Conservation (phyloP, 2,329 filamentous ascomycete species). For the Akanthomyces muscarius region DNA sequence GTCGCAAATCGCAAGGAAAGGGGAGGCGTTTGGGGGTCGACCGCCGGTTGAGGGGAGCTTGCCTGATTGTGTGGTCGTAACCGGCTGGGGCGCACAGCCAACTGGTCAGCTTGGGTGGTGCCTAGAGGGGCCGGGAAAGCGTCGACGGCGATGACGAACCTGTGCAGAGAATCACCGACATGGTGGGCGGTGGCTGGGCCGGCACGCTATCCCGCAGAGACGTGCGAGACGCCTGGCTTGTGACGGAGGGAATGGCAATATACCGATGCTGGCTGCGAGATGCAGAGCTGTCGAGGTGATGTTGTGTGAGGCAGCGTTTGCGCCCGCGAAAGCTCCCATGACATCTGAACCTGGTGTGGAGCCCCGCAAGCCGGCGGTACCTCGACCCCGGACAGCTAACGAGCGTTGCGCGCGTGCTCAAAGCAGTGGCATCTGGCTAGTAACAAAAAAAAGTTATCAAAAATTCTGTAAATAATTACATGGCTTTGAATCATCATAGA, state of each 20-base stretch:
- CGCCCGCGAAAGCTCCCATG: background rate
- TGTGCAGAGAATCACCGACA: conserved; percentile 62
- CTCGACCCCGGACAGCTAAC: background rate
- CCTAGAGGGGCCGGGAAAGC: conserved; percentile 21
- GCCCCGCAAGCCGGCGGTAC: background rate
- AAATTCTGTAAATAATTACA: background rate
- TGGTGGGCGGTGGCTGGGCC: conserved; percentile 26
- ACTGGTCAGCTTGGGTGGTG: conserved; percentile 3
- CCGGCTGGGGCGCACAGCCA: conserved; percentile 40
- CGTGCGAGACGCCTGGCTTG: background rate
- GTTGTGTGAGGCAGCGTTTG: conserved; percentile 7
- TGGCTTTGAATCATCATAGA: too few relatives aligned
- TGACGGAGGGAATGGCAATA: background rate
- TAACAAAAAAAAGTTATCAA: background rate
- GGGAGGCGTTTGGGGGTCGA: background rate
- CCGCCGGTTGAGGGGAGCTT: background rate
- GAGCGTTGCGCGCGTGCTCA: background rate
- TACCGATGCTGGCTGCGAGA: background rate
- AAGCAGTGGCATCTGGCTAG: background rate
- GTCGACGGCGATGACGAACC: conserved; percentile 39
- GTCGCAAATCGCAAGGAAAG: background rate
- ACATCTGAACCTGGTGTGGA: background rate
- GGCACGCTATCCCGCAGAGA: background rate
- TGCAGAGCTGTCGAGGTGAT: background rate
- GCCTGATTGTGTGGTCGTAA: conserved; percentile 61